These are phyloP conservation scores for Barbarea vulgaris DNA, from an alignment of 345 rosid species.

Conservation along the genomic window DNA sequence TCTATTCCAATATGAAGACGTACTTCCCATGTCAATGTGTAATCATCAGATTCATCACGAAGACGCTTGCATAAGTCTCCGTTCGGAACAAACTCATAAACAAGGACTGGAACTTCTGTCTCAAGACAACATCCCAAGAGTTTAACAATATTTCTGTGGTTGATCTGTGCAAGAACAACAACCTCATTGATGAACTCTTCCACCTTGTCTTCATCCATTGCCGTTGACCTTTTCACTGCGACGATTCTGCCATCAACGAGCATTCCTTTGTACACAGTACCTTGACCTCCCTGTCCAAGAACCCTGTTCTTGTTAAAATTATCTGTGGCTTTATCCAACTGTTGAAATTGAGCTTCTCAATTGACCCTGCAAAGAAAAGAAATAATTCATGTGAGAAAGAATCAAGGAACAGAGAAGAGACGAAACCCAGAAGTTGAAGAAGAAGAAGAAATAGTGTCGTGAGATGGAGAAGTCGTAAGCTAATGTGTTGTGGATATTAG, in stretches of 20 bases:
- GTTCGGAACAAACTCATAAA: conserved; percentile 36
- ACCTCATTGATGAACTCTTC: conserved; percentile 45
- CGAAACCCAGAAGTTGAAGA: no score
- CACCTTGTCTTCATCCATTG: conserved; percentile 33
- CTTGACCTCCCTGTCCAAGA: conserved; percentile 46
- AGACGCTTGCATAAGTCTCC: conserved; percentile 35
- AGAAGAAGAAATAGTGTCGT: no score
- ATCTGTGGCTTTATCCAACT: conserved; percentile 41
- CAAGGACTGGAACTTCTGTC: conserved; percentile 37
- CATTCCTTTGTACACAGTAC: conserved; percentile 42
- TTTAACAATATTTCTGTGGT: conserved; percentile 40
- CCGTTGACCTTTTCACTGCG: conserved; percentile 30
- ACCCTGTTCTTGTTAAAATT: conserved; percentile 30
- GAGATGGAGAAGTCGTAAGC: no score
- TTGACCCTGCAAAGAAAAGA: no score
- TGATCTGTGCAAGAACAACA: conserved; percentile 34
- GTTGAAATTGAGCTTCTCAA: no score
- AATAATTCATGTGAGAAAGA: no score
- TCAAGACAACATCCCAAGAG: conserved; percentile 41
- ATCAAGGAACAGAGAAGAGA: no score
- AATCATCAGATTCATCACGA: conserved; percentile 30
- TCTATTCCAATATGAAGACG: conserved; percentile 24
- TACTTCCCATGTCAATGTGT: conserved; percentile 29
- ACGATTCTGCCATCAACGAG: conserved; percentile 32
- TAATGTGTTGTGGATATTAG: no score